Conservation (phyloP, 768 basidiomycete species). For the Coprinopsis sp. region DNA sequence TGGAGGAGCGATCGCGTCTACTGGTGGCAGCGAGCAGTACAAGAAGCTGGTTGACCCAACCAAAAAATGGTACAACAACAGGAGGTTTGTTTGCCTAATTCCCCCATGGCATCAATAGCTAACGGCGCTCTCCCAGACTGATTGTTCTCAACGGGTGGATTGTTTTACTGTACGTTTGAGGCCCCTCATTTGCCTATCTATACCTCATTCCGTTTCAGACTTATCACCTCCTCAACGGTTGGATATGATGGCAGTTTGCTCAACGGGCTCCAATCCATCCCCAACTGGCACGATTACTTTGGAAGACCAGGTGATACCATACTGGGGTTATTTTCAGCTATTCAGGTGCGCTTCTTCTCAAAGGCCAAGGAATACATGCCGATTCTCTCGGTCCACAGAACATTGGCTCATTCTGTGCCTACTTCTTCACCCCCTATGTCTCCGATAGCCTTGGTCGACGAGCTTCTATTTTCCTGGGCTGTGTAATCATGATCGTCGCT, state of each 20-base stretch:
- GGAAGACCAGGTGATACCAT: slow-evolving; percentile 50
- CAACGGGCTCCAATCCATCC: slow-evolving; percentile 71
- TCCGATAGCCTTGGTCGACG: slow-evolving; percentile 72
- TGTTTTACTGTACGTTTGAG: slow-evolving; percentile 54
- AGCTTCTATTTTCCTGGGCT: slow-evolving; percentile 61
- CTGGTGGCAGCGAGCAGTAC: slow-evolving; percentile 26
- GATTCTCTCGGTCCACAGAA: slow-evolving; percentile 37
- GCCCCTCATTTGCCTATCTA: slow-evolving; percentile 57
- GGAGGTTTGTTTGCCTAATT: too few species aligned
- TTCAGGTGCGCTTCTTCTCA: slow-evolving; percentile 47
- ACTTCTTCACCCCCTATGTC: slow-evolving; percentile 66
- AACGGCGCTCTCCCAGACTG: too few species aligned
- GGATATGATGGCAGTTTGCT: slow-evolving; percentile 17
- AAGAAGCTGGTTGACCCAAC: slow-evolving; percentile 57
- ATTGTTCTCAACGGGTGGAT: slow-evolving; percentile 68
- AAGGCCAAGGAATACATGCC: background rate
- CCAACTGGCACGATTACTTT: slow-evolving; percentile 62
- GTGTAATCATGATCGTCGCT: slow-evolving; percentile 62
- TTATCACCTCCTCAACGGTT: background rate
- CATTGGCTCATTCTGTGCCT: slow-evolving; percentile 63
- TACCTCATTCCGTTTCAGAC: slow-evolving; percentile 65
- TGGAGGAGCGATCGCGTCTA: slow-evolving; percentile 45
- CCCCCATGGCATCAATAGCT: too few species aligned
- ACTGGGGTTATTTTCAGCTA: slow-evolving; percentile 68
- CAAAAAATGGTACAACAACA: slow-evolving; percentile 76